These are phyloP conservation scores for Boletus rubroflammeus DNA, from an alignment of 768 basidiomycete genomes.

Conservation along the genomic window DNA sequence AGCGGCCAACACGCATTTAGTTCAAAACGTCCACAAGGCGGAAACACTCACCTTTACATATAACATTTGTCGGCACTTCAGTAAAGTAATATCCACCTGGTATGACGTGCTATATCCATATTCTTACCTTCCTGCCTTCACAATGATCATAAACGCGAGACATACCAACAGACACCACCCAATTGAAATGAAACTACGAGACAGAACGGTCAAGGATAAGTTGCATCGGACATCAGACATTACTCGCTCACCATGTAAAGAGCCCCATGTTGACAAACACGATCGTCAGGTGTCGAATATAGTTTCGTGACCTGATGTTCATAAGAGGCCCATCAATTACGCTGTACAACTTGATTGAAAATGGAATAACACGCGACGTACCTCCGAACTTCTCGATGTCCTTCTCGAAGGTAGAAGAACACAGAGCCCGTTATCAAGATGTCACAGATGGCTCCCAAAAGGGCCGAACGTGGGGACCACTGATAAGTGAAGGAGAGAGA, in stretches of 20 bases:
- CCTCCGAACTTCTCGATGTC: constrained; percentile 6
- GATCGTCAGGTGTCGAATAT: constrained; percentile 5
- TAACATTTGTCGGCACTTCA: background rate
- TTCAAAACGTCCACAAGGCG: background rate
- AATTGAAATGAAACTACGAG: constrained; percentile 4
- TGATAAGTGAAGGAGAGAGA: background rate
- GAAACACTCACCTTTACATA: constrained; percentile 1
- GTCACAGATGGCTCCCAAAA: constrained; percentile 7
- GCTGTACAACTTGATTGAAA: background rate
- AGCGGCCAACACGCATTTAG: too few species aligned
- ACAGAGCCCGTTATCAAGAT: constrained; percentile 15
- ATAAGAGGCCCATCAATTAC: background rate
- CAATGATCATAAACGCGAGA: background rate
- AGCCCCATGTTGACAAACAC: constrained; percentile 15
- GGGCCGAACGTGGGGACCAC: constrained; percentile 29
- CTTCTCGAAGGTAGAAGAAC: constrained; percentile 20
- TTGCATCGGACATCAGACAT: background rate
- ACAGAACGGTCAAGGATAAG: background rate
- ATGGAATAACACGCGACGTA: background rate
- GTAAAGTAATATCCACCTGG: background rate
- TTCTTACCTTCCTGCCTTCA: background rate
- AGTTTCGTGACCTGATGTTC: constrained; percentile 2
- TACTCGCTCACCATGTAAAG: constrained; percentile 3
- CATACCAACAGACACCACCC: too few species aligned
- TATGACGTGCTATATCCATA: background rate